phyloP scores from a whole-genome alignment of 805 yeast species.

The Metschnikowia amazonensis region DNA sequence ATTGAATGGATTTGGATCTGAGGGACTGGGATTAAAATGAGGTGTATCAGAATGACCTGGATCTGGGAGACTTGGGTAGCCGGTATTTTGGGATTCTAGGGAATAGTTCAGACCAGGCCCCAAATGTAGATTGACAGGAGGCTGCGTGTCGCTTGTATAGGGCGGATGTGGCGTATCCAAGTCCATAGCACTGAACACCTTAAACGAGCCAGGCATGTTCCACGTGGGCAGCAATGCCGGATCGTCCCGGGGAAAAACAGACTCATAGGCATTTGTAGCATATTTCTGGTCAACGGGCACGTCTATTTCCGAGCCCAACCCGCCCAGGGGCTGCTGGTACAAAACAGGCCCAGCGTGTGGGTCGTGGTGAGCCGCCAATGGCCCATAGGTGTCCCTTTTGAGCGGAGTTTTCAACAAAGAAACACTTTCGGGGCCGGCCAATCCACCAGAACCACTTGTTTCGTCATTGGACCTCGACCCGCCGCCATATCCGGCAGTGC shows the following conservation, averaged over 20 bases:
- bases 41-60: no score
- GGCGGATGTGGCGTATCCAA: background rate
- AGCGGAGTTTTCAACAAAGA: background rate
- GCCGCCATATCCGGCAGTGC: background rate
- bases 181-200: background rate
- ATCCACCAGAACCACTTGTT: background rate
- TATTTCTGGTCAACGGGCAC: background rate
- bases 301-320: background rate
- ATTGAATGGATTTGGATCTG: no score
- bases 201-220: constrained; percentile 16
- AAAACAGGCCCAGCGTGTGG: background rate
- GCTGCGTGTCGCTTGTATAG: background rate
- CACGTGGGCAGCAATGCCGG: constrained; percentile 3
- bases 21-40: no score
- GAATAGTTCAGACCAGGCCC: background rate
- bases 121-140: background rate
- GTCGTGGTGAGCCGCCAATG: no score
- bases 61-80: no score
- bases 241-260: background rate
- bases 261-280: background rate
- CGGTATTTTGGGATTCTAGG: no score
- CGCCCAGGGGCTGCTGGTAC: background rate
- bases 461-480: background rate
- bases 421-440: background rate
- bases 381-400: background rate